These are phyloP conservation scores for Camelina sativa DNA, from an alignment of 345 rosid genomes.

Conservation along the genomic window DNA sequence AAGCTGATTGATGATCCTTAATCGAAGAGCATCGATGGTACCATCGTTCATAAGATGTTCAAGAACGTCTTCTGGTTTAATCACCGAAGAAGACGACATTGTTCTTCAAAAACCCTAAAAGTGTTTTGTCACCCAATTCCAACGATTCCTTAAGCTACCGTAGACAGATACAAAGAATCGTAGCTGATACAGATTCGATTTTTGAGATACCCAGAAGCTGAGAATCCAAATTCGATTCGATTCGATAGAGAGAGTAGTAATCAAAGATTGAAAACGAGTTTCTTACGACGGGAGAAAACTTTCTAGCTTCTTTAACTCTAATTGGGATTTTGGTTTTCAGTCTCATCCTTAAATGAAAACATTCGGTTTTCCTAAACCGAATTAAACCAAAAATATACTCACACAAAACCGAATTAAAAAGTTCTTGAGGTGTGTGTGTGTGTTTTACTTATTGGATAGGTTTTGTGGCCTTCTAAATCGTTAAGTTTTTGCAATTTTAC, in stretches of 20 bases:
- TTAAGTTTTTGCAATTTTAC: too few species aligned
- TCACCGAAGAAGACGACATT: slow-evolving; percentile 72
- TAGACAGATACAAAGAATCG: background rate
- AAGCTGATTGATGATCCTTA: slow-evolving; percentile 86
- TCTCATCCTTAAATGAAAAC: background rate
- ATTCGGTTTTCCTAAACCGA: slow-evolving; percentile 17
- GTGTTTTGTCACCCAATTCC: background rate
- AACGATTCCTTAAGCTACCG: background rate
- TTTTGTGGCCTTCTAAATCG: too few species aligned
- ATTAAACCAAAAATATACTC: background rate
- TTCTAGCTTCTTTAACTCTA: background rate
- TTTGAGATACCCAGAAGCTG: slow-evolving; percentile 1
- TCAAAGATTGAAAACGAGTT: slow-evolving; percentile 14
- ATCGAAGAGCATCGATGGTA: slow-evolving; percentile 77
- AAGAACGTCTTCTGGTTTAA: slow-evolving; percentile 81
- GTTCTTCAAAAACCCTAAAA: slow-evolving; percentile 36
- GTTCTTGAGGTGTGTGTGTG: too few species aligned
- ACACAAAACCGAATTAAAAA: background rate
- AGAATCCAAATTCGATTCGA: background rate
- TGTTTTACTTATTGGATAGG: too few species aligned
- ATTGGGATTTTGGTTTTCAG: slow-evolving; percentile 5
- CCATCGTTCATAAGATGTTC: slow-evolving; percentile 93
- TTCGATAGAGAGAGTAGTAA: background rate
- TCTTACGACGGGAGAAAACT: background rate
- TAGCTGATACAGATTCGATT: background rate